Evolutionary conservation across 176 grass and related monocot species (phyloP).

Genomic region (Oryza meridionalis): DNA sequence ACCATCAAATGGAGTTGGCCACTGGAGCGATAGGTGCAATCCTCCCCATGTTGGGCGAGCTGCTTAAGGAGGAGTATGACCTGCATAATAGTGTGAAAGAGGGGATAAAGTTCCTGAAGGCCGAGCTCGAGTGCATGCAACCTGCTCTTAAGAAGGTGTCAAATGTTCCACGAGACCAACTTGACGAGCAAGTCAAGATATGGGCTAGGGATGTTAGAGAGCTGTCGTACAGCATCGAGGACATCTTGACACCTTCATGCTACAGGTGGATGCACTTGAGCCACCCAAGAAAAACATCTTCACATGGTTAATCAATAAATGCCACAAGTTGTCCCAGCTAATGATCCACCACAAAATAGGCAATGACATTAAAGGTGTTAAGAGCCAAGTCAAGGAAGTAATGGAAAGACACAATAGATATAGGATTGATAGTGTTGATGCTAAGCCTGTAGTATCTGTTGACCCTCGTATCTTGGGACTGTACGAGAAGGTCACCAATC

Average conservation of each 20-base stretch:
- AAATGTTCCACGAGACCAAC: not conserved
- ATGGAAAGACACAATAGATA: not conserved
- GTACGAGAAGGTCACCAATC: not conserved
- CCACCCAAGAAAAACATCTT: not conserved
- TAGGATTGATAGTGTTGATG: not conserved
- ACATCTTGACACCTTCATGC: constrained; percentile 1
- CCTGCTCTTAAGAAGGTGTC: not conserved
- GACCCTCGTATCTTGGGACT: not conserved
- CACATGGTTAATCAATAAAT: not conserved
- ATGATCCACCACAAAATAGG: not conserved
- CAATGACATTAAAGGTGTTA: not conserved
- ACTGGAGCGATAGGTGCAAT: not conserved
- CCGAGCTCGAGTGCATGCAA: not conserved
- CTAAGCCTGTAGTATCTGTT: not conserved
- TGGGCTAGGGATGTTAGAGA: not conserved
- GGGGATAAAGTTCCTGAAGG: not conserved
- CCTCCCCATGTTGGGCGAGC: not conserved
- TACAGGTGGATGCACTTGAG: not conserved
- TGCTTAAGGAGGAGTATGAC: not conserved
- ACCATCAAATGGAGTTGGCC: constrained; percentile 7
- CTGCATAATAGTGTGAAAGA: not conserved
- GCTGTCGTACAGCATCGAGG: constrained; percentile 24
- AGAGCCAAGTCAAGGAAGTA: not conserved
- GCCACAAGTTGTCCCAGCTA: not conserved
- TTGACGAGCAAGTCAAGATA: not conserved